Evolutionary conservation across 2,329 filamentous ascomycete species (phyloP).

Genomic region (Tolypocladium capitatum): DNA sequence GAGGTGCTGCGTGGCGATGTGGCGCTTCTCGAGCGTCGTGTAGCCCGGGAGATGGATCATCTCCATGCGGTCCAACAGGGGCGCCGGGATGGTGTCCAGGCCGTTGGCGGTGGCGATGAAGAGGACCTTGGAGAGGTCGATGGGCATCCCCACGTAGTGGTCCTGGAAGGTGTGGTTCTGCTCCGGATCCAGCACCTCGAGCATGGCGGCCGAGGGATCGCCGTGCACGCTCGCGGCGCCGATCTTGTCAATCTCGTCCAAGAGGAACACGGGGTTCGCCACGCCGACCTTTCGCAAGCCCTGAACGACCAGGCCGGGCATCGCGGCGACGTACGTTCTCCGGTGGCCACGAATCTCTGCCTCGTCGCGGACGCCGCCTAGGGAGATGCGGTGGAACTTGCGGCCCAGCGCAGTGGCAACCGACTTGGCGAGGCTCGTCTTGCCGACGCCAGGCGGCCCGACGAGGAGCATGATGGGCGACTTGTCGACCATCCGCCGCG

Average conservation of each 20-base stretch:
- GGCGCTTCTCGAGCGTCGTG: constrained; percentile 90
- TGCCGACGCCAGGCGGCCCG: constrained; percentile 87
- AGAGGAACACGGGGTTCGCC: constrained; percentile 83
- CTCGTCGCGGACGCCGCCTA: constrained; percentile 90
- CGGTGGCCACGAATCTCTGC: constrained; percentile 93
- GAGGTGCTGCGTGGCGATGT: constrained; percentile 87
- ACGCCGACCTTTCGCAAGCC: constrained; percentile 92
- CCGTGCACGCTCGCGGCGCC: constrained; percentile 84
- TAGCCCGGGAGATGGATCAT: constrained; percentile 88
- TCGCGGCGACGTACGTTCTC: constrained; percentile 94
- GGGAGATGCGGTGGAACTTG: constrained; percentile 93
- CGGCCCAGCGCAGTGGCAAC: constrained; percentile 83
- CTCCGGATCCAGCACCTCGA: constrained; percentile 93
- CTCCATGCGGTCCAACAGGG: constrained; percentile 92
- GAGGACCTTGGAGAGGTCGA: constrained; percentile 89
- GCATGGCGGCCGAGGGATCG: constrained; percentile 92
- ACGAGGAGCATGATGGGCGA: constrained; percentile 90
- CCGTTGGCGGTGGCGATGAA: constrained; percentile 97
- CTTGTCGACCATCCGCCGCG: constrained; percentile 81
- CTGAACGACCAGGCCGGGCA: constrained; percentile 91
- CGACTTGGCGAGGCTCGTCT: constrained; percentile 89
- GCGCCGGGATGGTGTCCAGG: constrained; percentile 87
- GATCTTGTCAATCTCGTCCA: constrained; percentile 98
- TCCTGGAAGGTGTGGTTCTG: constrained; percentile 93
- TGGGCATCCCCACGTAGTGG: constrained; percentile 90